Evolutionary conservation across 345 rosid species (phyloP), one percentile per base, ranked within the genome.

Genomic region (Linum tenue): DNA sequence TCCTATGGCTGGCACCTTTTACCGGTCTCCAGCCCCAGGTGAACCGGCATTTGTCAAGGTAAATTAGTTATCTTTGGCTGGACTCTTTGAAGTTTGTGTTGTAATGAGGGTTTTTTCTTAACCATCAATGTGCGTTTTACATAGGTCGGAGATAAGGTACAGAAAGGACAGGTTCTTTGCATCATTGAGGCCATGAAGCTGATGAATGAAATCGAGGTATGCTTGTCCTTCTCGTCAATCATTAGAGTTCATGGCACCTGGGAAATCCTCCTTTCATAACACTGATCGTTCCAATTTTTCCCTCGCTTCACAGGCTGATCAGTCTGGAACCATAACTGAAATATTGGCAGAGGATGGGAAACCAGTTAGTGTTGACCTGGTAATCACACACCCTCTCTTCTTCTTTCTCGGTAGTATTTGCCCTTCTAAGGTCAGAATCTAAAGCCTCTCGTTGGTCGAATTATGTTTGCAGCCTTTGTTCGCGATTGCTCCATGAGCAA

Each of bases 1-100:
- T 69, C 97, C 99, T 37, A 90, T 94, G 99, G 95, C 97, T 65
- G 99, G 99, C 71, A 94, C 97, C 69, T 94, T 94, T 66, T 94
- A 94, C 65, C 76, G 87, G 56, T 75, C 83, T 76, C 84, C 96
- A 59, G 96, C 74, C 37, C 99, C 99, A 5, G 96, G 97, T 22
- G 96, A 88, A 77, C 96, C 96, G 0, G 80, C 95, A 31, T 94
- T 94, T 72, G 89, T 94, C 60, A 86, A 94, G 99, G 99, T 84
- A 70, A 60, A 59, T 22, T 3, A 48, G 14, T 48, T 12, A 48
- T 48, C 14, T 12, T 48, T 3, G 69, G 56, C 31, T 22, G 31
- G 31, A 22, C 31, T 22, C 31, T 0, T 22, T 22, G 31, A 22
- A 22, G 31, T 22, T 59, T 58, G 7, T 5, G 10, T 8, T 35